Base-by-base conservation (phyloP, 2,329 filamentous ascomycete species). In the Onygenales sp. region DNA sequence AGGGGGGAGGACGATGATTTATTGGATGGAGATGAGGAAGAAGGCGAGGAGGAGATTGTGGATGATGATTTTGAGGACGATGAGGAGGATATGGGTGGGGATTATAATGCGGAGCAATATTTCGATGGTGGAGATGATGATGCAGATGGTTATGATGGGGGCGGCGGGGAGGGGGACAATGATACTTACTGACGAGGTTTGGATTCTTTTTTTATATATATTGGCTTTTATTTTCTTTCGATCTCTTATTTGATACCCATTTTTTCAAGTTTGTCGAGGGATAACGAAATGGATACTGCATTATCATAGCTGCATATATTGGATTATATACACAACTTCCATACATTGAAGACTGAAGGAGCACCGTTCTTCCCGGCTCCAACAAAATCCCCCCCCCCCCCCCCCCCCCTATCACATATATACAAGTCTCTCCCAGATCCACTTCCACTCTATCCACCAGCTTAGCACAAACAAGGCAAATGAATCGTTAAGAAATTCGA, bases 21-120 rank as follows among this genome's bases (percentile, higher is more conserved):
- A 3, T 63, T 67, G 2, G 70, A 71, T 6, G 73, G 74, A 0
- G 71, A 72, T 0, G 72, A 78, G 7, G 78, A 78, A 2, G 67
- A 70, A 11, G 68, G 69, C 5, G 73, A 77, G 17, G 76, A 78
- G 43, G 76, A 79, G 55, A 74, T 79, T 35, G 72, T 77, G 6
- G 80, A 83, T 51, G 78, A 81, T 54, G 78, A 81, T 52, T 83
- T 81, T 57, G 77, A 81, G 44, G 78, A 80, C 27, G 80, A 82
- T 44, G 81, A 81, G 10, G 78, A 81, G 53, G 76, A 77, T 38
- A 76, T 77, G 67, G 78, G 75, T 5, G 81, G 79, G 3, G 81
- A 84, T 62, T 84, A 85, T 60, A 80, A 84, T 59, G 82, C 78
- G 1, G 82, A 85, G 60, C 76, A 84, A 57, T 84, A 85, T 70